Evolutionary conservation across 148 eudicot species (phyloP).

Genomic region (Vaccinium darrowii): DNA sequence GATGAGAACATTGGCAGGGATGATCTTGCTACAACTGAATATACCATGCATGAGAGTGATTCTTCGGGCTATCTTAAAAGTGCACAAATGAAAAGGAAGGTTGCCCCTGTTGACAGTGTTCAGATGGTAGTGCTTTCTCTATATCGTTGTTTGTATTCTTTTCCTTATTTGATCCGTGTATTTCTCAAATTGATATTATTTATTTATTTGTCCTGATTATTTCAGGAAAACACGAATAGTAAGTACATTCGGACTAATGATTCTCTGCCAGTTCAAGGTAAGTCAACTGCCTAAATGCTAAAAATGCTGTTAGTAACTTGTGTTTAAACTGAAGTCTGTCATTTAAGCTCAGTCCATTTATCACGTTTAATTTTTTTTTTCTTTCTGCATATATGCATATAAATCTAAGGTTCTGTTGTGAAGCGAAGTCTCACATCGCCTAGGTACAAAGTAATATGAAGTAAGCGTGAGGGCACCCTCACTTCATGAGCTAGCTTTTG

Average conservation of each 20-base stretch:
- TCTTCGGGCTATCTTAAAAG: slow-evolving; percentile 21
- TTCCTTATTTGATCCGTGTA: neutral
- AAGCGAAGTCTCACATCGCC: too few relatives aligned
- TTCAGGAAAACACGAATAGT: slow-evolving; percentile 39
- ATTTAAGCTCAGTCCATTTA: neutral
- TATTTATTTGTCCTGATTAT: neutral
- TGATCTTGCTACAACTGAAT: slow-evolving; percentile 22
- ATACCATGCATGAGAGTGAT: slow-evolving; percentile 25
- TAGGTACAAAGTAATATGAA: too few relatives aligned
- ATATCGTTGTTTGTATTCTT: neutral
- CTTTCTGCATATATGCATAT: neutral
- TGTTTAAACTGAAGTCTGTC: neutral
- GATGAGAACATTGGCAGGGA: slow-evolving; percentile 16
- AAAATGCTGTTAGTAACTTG: neutral
- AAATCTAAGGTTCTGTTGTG: neutral
- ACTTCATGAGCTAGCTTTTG: too few relatives aligned
- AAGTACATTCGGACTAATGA: slow-evolving; percentile 39
- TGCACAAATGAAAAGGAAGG: slow-evolving; percentile 56
- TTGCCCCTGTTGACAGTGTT: slow-evolving; percentile 29
- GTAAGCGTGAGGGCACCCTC: too few relatives aligned
- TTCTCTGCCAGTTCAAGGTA: slow-evolving; percentile 31
- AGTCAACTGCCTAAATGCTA: slow-evolving; percentile 5
- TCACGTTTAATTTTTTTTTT: neutral
- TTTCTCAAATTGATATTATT: neutral
- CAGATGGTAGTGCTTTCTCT: slow-evolving; percentile 33